A percentile compares a stretch with the other conserved stretches of the same genome.
phyloP scores from a whole-genome alignment of 306 rosid genomes.

The Lupinus albus region DNA sequence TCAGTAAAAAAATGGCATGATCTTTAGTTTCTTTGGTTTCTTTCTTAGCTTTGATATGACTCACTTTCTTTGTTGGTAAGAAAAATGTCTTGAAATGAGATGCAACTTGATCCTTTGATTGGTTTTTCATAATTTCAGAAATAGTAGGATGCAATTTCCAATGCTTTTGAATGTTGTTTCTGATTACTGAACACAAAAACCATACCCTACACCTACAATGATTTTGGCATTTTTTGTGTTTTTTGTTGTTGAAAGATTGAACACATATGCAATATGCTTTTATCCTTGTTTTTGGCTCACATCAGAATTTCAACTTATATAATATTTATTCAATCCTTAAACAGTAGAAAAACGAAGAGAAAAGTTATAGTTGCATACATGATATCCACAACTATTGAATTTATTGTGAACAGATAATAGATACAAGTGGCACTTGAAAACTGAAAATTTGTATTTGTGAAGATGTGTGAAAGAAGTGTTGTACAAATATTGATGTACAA shows the following conservation, averaged over 20 bases:
- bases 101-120: conserved; percentile 30
- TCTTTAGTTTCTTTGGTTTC: conserved; percentile 18
- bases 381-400: conserved; percentile 6
- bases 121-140: conserved; percentile 3
- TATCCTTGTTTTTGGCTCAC: not conserved
- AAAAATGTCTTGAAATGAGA: conserved; percentile 36
- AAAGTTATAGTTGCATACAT: conserved; percentile 16
- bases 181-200: too few relatives aligned
- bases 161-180: conserved; percentile 17
- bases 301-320: conserved; percentile 24
- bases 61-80: conserved; percentile 25
- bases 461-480: conserved; percentile 28
- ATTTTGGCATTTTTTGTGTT: conserved; percentile 5
- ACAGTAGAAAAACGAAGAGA: not conserved
- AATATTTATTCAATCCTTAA: conserved; percentile 31
- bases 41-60: conserved; percentile 36
- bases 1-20: not conserved
- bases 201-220: too few relatives aligned
- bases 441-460: conserved; percentile 7
- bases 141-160: conserved; percentile 12
- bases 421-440: conserved; percentile 24
- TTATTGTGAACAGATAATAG: conserved; percentile 12
- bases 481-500: conserved; percentile 15
- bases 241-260: conserved; percentile 11
- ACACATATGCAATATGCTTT: conserved; percentile 18